Base-by-base conservation (phyloP, 2,329 filamentous ascomycete genomes). In the Fusarium sp. region DNA sequence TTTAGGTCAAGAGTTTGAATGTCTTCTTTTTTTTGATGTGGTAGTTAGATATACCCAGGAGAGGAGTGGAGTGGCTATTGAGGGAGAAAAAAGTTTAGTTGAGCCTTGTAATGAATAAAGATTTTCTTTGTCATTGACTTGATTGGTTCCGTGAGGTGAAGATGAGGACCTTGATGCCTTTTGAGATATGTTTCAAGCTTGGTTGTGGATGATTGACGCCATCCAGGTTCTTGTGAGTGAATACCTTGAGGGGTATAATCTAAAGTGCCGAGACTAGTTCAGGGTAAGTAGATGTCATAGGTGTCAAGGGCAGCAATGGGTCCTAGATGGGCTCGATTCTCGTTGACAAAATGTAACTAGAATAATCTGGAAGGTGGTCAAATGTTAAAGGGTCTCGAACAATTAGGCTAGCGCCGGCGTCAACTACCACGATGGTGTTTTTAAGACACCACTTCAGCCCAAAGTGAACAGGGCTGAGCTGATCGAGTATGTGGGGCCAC, bases 21-120 rank as follows among this genome's bases (percentile, higher is more conserved):
- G 47, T 34, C 45, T 34, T 34, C 34, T 42, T 4, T 52, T 20
- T 38, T 20, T 62, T 62, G n/a, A 29, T 64, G 31, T 64, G 27
- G 37, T 35, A 50, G 37, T 14, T 61, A 62, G n/a, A 62, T 75
- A 75, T 75, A 75, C 70, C 73, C 74, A 34, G 31, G 31, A 34
- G 31, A 31, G 64, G 67, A 60, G 24, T 20, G 66, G 52, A 59
- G 63, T 61, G 27, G 52, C 14, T 59, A 52, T 65, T 34, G 57
- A 63, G 60, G 58, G 52, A 72, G 37, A 72, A 29, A 50, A 70
- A 75, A 69, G 69, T 73, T 68, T 5, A 66, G 35, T 63, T 65
- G 4, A 54, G 35, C 61, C 61, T 42, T 47, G 29, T 27, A 56
- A 71, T 27, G 38, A 68, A 45, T 68, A 14, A 45, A 59, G 58